Evolutionary conservation across 140 eudicot species (phyloP), one percentile per base, ranked within the genome.

Genomic region (Senecio squalidus): DNA sequence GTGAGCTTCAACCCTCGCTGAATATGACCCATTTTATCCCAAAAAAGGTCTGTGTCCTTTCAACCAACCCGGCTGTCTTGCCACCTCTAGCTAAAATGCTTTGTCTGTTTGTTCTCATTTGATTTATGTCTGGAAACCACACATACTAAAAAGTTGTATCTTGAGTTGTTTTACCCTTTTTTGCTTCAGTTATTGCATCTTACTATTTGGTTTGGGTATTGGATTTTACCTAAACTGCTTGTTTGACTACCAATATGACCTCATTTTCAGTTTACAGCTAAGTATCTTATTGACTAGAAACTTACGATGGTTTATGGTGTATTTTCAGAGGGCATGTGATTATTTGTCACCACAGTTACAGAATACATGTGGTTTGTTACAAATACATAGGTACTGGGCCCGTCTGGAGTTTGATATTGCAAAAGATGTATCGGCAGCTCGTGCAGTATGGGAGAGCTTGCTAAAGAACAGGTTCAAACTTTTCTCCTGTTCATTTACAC

Each of bases 361-460:
- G 68, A 74, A 72, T 66, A 83, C 94, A 18, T 80, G 74, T 43
- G 78, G 77, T 72, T 79, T 91, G 47, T 71, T 91, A 66, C 88
- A 66, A 55, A 47, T 91, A 87, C 71, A 86, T 73, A 62, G 79
- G 57, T 91, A 91, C 59, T 91, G 98, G 98, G 94, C 96, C 47
- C 90, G 72, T 38, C 71, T 91, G 53, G 96, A 86, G 80, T 79
- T 34, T 9, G 67, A 46, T 50, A 57, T 81, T 47, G 94, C 81
- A 24, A 86, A 83, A 36, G 94, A 86, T 68, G 22, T 77, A 53
- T 53, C 67, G 69, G 89, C 98, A 36, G 98, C 89, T 51, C 94
- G 98, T 45, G 89, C 94, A 57, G 96, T 83, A 60, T 91, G 98
- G 98, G 96, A 91, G 58, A 81, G 84, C 83, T 76, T 91, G 75